Conservation (phyloP, 2,329 filamentous ascomycete species). For the Stagonosporopsis rhizophila region DNA sequence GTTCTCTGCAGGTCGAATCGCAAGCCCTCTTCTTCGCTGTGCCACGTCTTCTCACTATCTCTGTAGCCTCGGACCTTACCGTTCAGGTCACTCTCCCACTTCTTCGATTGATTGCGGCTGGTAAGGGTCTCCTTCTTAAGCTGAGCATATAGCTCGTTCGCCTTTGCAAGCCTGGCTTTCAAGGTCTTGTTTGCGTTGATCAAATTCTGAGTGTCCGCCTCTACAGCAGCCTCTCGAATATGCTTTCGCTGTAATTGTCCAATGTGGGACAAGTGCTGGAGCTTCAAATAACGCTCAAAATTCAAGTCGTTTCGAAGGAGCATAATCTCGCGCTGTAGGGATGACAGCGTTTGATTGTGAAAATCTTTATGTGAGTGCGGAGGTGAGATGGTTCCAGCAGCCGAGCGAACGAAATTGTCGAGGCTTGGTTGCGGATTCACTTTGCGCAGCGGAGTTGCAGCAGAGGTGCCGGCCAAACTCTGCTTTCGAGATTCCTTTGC, state of each 20-base stretch:
- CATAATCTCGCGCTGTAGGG: slow-evolving; percentile 76
- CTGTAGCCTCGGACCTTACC: slow-evolving; percentile 70
- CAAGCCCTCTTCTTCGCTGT: slow-evolving; percentile 63
- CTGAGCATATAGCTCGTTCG: slow-evolving; percentile 73
- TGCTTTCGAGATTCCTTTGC: slow-evolving; percentile 44
- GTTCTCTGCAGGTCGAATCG: slow-evolving; percentile 65
- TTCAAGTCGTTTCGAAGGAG: slow-evolving; percentile 80
- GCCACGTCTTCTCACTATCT: slow-evolving; percentile 73
- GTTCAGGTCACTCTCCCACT: slow-evolving; percentile 76
- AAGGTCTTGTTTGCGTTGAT: slow-evolving; percentile 78
- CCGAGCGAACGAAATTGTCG: slow-evolving; percentile 43
- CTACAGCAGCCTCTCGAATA: slow-evolving; percentile 76
- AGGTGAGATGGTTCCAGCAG: slow-evolving; percentile 34
- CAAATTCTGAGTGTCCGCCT: slow-evolving; percentile 82
- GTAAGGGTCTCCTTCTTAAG: slow-evolving; percentile 75
- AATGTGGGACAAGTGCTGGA: slow-evolving; percentile 83
- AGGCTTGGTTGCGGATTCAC: slow-evolving; percentile 35
- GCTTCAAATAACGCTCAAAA: slow-evolving; percentile 83
- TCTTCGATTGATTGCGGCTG: slow-evolving; percentile 75
- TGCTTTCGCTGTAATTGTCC: slow-evolving; percentile 77
- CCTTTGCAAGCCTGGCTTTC: slow-evolving; percentile 75
- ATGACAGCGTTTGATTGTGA: slow-evolving; percentile 47
- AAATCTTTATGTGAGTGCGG: slow-evolving; percentile 37
- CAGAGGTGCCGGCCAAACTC: slow-evolving; percentile 25
- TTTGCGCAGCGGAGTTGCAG: slow-evolving; percentile 27